Percentiles rank a stretch among this genome's conserved stretches.
Conservation (phyloP, 2,329 filamentous ascomycete genomes). For the Fusarium tjaetaba region DNA sequence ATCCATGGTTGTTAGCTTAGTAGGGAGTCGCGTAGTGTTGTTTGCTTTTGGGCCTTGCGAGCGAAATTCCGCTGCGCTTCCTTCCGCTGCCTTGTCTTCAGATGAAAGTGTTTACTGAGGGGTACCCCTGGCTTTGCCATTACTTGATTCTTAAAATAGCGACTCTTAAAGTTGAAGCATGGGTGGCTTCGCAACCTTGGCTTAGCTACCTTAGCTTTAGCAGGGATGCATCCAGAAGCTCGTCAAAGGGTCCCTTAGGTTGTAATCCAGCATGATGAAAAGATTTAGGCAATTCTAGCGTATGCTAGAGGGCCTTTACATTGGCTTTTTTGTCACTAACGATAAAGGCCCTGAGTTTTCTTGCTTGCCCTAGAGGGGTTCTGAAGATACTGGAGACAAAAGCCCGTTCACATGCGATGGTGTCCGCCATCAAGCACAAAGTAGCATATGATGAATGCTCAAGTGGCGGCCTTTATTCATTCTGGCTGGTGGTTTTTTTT, state of each 20-base stretch:
- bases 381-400: conserved; percentile 8
- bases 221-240: conserved; percentile 32
- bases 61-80: neutral
- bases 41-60: conserved; percentile 4
- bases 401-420: conserved; percentile 21
- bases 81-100: neutral
- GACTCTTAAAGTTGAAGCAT: conserved; percentile 1
- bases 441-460: conserved; percentile 19
- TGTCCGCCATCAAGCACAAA: conserved; percentile 1
- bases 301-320: neutral
- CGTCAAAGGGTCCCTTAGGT: neutral
- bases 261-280: neutral
- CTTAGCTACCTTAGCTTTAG: neutral
- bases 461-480: conserved; percentile 29
- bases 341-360: neutral
- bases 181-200: conserved; percentile 18
- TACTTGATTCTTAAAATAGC: conserved; percentile 42
- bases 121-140: conserved; percentile 46
- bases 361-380: neutral
- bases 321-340: neutral
- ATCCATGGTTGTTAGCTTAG: conserved; percentile 14
- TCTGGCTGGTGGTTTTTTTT: neutral
- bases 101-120: conserved; percentile 28
- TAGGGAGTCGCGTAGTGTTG: neutral
- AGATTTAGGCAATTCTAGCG: neutral